A percentile compares a stretch with the other conserved stretches of the same genome.
Evolutionary conservation across 305 asterid species (phyloP).

Genomic region (Caryopteris hybrid): DNA sequence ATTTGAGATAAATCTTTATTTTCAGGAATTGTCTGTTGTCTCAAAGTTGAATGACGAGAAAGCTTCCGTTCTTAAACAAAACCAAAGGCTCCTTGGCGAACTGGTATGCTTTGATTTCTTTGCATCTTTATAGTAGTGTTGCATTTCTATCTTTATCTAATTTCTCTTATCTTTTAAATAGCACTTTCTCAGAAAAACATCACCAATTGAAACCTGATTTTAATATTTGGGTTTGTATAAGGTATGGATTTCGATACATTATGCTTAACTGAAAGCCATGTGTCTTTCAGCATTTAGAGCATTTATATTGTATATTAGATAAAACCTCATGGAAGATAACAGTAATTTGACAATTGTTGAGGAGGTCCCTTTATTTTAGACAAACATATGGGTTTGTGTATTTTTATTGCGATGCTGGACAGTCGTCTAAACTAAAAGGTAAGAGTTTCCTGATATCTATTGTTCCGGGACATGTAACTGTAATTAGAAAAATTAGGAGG

Average conservation of each 20-base stretch:
- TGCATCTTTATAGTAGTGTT: background rate
- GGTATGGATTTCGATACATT: background rate
- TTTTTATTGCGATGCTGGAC: background rate
- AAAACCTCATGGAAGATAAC: background rate
- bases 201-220: background rate
- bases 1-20: slow-evolving; percentile 11
- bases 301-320: background rate
- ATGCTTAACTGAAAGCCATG: background rate
- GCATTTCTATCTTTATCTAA: background rate
- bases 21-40: slow-evolving; percentile 50
- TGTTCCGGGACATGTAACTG: background rate
- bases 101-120: slow-evolving; percentile 42
- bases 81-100: slow-evolving; percentile 59
- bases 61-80: slow-evolving; percentile 50
- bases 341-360: background rate
- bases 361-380: background rate
- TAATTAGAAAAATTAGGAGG: background rate
- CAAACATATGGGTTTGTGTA: background rate
- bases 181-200: background rate
- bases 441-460: background rate
- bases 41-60: slow-evolving; percentile 70
- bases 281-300: background rate
- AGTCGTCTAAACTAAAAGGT: too few relatives aligned
- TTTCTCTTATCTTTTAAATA: background rate
- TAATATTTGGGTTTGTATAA: background rate